These are phyloP conservation scores for Fusarium sp. DNA, from an alignment of 2,329 filamentous ascomycete species.

Conservation along the genomic window DNA sequence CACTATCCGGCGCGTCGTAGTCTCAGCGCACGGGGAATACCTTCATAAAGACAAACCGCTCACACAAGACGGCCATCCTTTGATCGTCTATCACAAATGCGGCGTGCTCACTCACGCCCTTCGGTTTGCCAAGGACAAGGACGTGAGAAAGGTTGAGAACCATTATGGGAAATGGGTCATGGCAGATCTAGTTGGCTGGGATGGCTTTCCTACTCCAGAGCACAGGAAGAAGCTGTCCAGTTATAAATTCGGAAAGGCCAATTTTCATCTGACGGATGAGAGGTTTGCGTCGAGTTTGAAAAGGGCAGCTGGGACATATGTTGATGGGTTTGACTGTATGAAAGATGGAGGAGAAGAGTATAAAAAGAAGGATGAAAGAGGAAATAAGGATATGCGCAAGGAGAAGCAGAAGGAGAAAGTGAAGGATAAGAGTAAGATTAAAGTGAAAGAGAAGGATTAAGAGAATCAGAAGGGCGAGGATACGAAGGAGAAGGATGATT, in stretches of 20 bases:
- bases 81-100: not conserved
- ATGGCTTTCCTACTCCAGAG: not conserved
- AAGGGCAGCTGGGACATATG: not conserved
- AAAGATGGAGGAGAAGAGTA: not conserved
- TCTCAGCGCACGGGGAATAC: not conserved
- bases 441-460: not conserved
- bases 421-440: accelerated
- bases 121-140: accelerated
- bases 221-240: not conserved
- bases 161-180: not conserved
- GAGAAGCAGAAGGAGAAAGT: too few relatives aligned
- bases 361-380: too few relatives aligned
- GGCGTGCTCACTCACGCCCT: not conserved
- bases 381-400: not conserved
- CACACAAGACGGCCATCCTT: not conserved
- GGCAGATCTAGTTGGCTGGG: not conserved
- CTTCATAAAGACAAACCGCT: not conserved
- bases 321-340: not conserved
- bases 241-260: not conserved
- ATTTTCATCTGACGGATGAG: not conserved
- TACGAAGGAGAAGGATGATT: not conserved
- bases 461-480: accelerated
- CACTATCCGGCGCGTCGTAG: not conserved
- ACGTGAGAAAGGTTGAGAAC: not conserved
- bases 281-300: not conserved